Conservation (phyloP, 352 stramenopile species). For the Pythium myriotylum region DNA sequence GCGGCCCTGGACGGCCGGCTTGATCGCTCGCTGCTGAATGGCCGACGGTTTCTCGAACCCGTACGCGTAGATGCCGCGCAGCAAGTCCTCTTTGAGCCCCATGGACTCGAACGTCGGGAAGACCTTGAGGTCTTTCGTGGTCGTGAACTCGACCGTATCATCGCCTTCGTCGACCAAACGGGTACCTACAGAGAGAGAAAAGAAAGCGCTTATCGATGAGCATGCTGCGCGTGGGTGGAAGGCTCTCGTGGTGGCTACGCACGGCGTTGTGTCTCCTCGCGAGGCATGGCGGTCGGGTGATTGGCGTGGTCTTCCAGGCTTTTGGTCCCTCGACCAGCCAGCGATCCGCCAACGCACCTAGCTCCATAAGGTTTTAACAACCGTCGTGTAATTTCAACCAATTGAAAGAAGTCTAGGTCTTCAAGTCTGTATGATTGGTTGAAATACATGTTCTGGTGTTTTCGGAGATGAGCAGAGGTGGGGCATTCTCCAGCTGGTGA, state of each 20-base stretch:
- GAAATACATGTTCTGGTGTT: too few species aligned
- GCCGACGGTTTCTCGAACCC: conserved; percentile 99
- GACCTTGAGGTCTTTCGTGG: conserved; percentile 88
- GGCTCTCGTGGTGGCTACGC: conserved; percentile 1
- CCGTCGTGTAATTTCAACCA: neutral
- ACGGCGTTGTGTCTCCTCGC: conserved; percentile 27
- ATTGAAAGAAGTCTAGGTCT: too few species aligned
- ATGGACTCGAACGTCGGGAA: conserved; percentile 94
- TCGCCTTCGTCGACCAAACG: conserved; percentile 69
- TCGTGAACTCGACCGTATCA: conserved; percentile 89
- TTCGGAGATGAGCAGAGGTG: too few species aligned
- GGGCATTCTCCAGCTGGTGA: neutral
- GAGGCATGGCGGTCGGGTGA: conserved; percentile 16
- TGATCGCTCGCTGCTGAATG: conserved; percentile 99
- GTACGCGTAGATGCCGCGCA: conserved; percentile 99
- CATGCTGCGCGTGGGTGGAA: neutral
- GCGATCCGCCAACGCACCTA: conserved; percentile 1
- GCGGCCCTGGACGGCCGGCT: conserved; percentile 96
- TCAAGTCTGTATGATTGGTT: too few species aligned
- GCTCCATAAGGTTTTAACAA: neutral
- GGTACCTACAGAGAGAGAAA: conserved; percentile 37
- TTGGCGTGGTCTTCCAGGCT: neutral
- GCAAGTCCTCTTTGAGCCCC: conserved; percentile 97
- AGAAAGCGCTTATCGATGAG: conserved; percentile 5
- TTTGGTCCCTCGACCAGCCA: conserved; percentile 5